A percentile compares a stretch with the other conserved stretches of the same genome.
Evolutionary conservation across 805 yeast genomes (phyloP).

Genomic region (Yarrowia porcina): DNA sequence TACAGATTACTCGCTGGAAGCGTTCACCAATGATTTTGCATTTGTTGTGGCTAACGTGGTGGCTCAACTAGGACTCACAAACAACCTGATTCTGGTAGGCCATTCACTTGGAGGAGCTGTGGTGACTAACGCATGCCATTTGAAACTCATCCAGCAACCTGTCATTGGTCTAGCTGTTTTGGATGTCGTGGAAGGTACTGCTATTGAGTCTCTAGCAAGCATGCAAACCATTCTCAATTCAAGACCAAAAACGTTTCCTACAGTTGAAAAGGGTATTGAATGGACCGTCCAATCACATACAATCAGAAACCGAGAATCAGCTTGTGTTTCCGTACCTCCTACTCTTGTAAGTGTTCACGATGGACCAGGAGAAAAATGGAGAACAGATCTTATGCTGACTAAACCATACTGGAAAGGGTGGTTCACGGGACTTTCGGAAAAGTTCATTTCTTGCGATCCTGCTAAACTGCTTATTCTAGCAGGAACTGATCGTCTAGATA

Average conservation of each 20-base stretch:
- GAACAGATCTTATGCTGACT: slow-evolving; percentile 59
- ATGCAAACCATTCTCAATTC: slow-evolving; percentile 64
- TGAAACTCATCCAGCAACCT: slow-evolving; percentile 28
- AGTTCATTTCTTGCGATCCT: slow-evolving; percentile 49
- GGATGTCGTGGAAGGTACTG: slow-evolving; percentile 94
- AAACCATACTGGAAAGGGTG: slow-evolving; percentile 71
- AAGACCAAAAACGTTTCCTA: slow-evolving; percentile 61
- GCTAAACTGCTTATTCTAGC: slow-evolving; percentile 78
- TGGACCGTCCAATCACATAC: slow-evolving; percentile 72
- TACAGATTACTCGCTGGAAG: slow-evolving; percentile 45
- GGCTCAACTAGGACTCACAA: slow-evolving; percentile 27
- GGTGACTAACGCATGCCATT: slow-evolving; percentile 50
- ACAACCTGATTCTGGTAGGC: slow-evolving; percentile 62
- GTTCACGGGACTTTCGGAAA: slow-evolving; percentile 67
- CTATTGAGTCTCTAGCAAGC: slow-evolving; percentile 60
- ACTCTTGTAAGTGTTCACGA: slow-evolving; percentile 41
- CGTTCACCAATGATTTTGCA: slow-evolving; percentile 57
- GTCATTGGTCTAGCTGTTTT: slow-evolving; percentile 66
- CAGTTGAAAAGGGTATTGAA: slow-evolving; percentile 59
- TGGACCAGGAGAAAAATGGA: slow-evolving; percentile 50
- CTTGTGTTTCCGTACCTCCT: slow-evolving; percentile 74
- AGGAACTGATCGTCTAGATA: slow-evolving; percentile 86
- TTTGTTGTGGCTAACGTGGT: slow-evolving; percentile 43
- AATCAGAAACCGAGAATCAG: slow-evolving; percentile 58
- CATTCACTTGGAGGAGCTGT: slow-evolving; percentile 94